Percentiles rank a stretch among this genome's conserved stretches.
phyloP scores from a whole-genome alignment of 208 protist species.

The Acanthamoeba triangularis region DNA sequence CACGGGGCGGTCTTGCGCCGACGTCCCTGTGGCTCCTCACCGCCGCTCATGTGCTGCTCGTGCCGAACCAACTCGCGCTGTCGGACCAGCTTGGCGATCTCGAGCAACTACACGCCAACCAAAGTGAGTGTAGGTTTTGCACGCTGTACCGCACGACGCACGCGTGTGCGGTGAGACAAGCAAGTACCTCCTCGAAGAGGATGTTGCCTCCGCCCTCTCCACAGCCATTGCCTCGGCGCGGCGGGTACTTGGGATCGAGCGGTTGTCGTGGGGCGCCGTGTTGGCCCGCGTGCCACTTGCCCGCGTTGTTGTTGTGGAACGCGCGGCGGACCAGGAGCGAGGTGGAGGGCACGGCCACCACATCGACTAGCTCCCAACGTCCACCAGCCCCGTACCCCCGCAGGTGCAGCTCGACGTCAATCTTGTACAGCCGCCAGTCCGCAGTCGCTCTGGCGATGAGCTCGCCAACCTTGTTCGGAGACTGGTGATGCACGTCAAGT shows the following conservation, averaged over 20 bases:
- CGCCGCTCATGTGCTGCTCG: neutral
- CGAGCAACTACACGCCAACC: neutral
- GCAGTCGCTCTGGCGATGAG: neutral
- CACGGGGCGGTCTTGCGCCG: constrained; percentile 1
- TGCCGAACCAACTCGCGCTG: neutral
- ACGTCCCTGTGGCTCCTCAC: neutral
- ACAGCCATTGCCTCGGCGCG: neutral
- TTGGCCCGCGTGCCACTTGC: neutral
- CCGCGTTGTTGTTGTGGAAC: neutral
- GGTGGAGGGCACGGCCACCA: neutral
- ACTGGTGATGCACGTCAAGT: neutral
- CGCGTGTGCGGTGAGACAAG: neutral
- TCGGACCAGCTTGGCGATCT: neutral
- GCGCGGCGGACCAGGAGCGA: neutral
- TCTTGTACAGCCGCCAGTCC: neutral
- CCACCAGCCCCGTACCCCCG: neutral
- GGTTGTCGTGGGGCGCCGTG: neutral
- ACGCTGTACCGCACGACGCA: neutral
- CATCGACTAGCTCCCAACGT: neutral
- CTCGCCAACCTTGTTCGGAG: neutral
- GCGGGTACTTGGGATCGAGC: neutral
- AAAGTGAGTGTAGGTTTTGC: too few species aligned
- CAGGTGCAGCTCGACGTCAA: constrained; percentile 41
- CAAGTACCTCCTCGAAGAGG: neutral
- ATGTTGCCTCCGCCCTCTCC: neutral